A percentile compares a stretch with the other conserved stretches of the same genome.
phyloP scores from a whole-genome alignment of 495 filamentous ascomycete genomes.

The Tuber calosporum region DNA sequence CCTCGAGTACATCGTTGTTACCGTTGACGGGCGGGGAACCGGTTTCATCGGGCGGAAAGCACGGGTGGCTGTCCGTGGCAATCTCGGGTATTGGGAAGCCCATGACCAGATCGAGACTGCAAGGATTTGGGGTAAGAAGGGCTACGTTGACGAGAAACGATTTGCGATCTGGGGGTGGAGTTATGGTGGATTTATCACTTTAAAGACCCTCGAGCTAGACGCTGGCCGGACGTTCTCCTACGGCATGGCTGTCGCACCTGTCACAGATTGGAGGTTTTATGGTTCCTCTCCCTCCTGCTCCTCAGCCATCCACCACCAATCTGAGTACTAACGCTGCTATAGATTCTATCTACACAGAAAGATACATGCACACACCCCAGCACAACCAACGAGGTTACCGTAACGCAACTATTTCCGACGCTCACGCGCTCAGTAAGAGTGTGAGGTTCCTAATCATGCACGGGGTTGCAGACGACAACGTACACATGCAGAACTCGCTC shows the following conservation, averaged over 20 bases:
- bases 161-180: conserved; percentile 99
- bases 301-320: background rate
- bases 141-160: conserved; percentile 70
- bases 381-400: conserved; percentile 71
- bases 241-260: conserved; percentile 95
- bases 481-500: conserved; percentile 89
- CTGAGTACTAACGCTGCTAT: conserved; percentile 3
- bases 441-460: conserved; percentile 91
- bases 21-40: conserved; percentile 87
- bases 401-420: conserved; percentile 64
- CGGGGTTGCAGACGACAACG: conserved; percentile 89
- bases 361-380: conserved; percentile 90
- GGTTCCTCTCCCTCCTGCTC: conserved; percentile 43
- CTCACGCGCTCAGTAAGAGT: conserved; percentile 59
- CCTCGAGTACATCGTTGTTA: conserved; percentile 91
- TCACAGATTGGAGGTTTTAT: conserved; percentile 94
- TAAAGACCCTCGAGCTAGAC: conserved; percentile 90
- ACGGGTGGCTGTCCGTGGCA: conserved; percentile 70
- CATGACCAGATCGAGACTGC: conserved; percentile 86
- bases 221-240: conserved; percentile 85
- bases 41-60: conserved; percentile 81
- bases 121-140: conserved; percentile 72
- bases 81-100: conserved; percentile 79
- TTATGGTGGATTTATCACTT: conserved; percentile 93
- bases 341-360: conserved; percentile 92